phyloP scores from a whole-genome alignment of 106 monocot genomes.

The Hemerocallis citrina region DNA sequence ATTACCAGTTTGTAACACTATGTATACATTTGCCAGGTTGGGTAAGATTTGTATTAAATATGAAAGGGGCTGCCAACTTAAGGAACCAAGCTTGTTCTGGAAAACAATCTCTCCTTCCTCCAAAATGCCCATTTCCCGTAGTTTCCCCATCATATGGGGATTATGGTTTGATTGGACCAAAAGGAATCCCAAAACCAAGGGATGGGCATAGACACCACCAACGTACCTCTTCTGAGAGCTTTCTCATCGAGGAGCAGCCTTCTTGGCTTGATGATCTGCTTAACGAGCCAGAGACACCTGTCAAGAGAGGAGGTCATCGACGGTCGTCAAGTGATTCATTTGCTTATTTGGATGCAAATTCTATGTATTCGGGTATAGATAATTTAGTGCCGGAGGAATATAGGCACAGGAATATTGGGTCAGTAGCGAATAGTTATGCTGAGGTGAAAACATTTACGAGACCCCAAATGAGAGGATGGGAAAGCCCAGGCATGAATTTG shows the following conservation, averaged over 20 bases:
- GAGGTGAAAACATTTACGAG: slow-evolving; percentile 20
- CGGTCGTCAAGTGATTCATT: slow-evolving; percentile 95
- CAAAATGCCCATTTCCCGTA: slow-evolving; percentile 32
- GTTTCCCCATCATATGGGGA: slow-evolving; percentile 27
- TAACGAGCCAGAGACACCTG: slow-evolving; percentile 80
- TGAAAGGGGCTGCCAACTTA: slow-evolving; percentile 16
- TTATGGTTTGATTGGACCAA: slow-evolving; percentile 23
- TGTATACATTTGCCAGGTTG: not conserved
- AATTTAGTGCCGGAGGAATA: slow-evolving; percentile 21
- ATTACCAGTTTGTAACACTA: not conserved
- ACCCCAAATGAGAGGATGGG: slow-evolving; percentile 35
- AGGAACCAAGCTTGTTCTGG: slow-evolving; percentile 21
- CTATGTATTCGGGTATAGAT: slow-evolving; percentile 24
- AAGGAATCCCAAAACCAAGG: slow-evolving; percentile 16
- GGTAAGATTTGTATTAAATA: slow-evolving; percentile 18
- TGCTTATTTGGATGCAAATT: slow-evolving; percentile 48
- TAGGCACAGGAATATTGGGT: slow-evolving; percentile 3
- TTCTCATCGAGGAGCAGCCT: slow-evolving; percentile 86
- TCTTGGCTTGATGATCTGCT: slow-evolving; percentile 95
- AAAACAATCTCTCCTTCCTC: slow-evolving; percentile 52
- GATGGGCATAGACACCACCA: slow-evolving; percentile 51
- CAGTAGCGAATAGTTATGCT: slow-evolving; percentile 10
- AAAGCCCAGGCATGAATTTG: slow-evolving; percentile 16
- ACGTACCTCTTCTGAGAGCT: slow-evolving; percentile 83
- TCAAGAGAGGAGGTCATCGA: slow-evolving; percentile 58